A percentile compares a stretch with the other conserved stretches of the same genome.
These are phyloP conservation scores for Plasmodium berghei DNA, from an alignment of 169 alveolate genomes.

Conservation along the genomic window DNA sequence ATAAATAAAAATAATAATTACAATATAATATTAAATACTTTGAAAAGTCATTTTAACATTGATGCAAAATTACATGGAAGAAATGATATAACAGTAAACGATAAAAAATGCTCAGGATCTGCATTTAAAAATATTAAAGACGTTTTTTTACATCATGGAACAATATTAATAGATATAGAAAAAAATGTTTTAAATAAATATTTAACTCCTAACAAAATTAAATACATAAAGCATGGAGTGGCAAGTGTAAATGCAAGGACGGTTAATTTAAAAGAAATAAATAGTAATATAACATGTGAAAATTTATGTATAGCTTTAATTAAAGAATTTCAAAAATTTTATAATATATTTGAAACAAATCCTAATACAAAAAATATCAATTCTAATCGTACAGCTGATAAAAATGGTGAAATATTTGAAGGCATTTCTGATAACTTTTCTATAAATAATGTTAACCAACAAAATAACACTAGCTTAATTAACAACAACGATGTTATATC, in stretches of 20 bases:
- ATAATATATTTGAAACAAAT: not conserved
- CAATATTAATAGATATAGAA: slow-evolving; percentile 88
- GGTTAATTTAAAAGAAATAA: slow-evolving; percentile 82
- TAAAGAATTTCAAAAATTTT: slow-evolving; percentile 73
- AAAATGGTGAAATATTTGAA: not conserved
- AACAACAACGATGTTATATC: not conserved
- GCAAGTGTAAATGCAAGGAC: slow-evolving; percentile 88
- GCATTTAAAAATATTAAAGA: slow-evolving; percentile 90
- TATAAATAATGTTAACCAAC: not conserved
- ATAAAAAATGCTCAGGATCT: slow-evolving; percentile 91
- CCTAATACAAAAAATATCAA: not conserved
- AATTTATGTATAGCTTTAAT: slow-evolving; percentile 78
- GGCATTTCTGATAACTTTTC: not conserved
- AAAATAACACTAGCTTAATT: slow-evolving; percentile 6
- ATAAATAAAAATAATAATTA: slow-evolving; percentile 86
- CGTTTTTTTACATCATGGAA: slow-evolving; percentile 94
- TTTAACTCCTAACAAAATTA: slow-evolving; percentile 89
- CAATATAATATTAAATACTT: slow-evolving; percentile 85
- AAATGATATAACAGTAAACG: slow-evolving; percentile 91
- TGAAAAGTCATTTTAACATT: slow-evolving; percentile 82
- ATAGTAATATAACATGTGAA: slow-evolving; percentile 78
- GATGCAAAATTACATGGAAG: slow-evolving; percentile 90
- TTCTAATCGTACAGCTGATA: not conserved
- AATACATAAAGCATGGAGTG: slow-evolving; percentile 86
- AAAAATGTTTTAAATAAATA: slow-evolving; percentile 81